Evolutionary conservation across 2,329 filamentous ascomycete species (phyloP), one percentile per base, ranked within the genome.

Genomic region (Colletotrichum sp.): DNA sequence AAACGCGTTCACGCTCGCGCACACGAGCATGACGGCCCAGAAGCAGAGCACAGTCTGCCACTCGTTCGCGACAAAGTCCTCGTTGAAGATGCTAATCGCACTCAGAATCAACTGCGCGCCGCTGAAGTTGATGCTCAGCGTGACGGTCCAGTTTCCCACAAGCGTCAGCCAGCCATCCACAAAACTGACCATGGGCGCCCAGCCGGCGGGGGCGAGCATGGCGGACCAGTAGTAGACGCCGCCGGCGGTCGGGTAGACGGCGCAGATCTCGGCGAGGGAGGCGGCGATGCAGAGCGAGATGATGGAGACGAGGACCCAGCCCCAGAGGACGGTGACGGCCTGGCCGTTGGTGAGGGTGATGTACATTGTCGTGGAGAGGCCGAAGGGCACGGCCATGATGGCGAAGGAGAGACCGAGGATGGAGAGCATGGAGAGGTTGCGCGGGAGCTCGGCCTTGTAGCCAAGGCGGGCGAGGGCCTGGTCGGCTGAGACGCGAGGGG

Each of bases 41-140:
- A 94, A 95, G 86, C 89, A 91, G 18, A 95, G 85, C 4, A 95
- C 90, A 0, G 93, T 95, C 84, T 95, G 93, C 90, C 92, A 95
- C 67, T 88, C 84, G 78, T 91, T 94, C 13, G 93, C 88, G 24
- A 91, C 91, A 80, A 92, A 95, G 77, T 92, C 89, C 76, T 94
- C 92, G n/a, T 93, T 86, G 89, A 92, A 95, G 1, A 95, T 85
- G n/a, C 90, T 89, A 77, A 95, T 93, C 3, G 93, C 92, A 66
- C 89, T 91, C 24, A 95, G 86, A 72, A 81, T 71, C 6, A 81
- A 82, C 81, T 94, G 92, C 0, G 89, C 93, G 3, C 93, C 93
- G 1, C 89, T 91, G 81, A 95, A 95, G 81, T 94, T 94, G 84
- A 95, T 95, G 52, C 88, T 90, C 21, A 92, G 84, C 1, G 87